A percentile compares a stretch with the other conserved stretches of the same genome.
These are phyloP conservation scores for Urochloa ruziziensis DNA, from an alignment of 176 grass and related monocot species.

Conservation along the genomic window DNA sequence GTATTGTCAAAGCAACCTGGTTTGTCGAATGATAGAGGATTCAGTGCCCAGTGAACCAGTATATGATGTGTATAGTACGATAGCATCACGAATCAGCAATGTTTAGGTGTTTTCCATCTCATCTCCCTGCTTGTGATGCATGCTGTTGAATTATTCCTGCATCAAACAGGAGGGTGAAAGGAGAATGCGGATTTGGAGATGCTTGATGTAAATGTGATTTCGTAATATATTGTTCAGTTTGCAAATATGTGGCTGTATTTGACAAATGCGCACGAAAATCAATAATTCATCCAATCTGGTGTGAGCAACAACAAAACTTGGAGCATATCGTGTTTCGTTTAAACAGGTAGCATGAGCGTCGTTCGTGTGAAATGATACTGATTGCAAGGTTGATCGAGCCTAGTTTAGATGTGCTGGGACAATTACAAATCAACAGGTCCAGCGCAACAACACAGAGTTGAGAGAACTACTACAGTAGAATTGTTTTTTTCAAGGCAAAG, in stretches of 20 bases:
- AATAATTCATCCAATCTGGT: neutral
- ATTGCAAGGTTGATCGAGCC: neutral
- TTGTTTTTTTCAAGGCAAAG: neutral
- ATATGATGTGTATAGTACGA: slow-evolving; percentile 2
- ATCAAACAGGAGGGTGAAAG: neutral
- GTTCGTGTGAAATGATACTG: neutral
- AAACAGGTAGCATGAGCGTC: neutral
- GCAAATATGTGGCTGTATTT: neutral
- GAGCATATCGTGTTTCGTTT: neutral
- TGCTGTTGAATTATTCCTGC: neutral
- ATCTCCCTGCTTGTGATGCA: neutral
- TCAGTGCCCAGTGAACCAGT: slow-evolving; percentile 34
- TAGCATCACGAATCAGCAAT: neutral
- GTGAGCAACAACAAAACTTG: neutral
- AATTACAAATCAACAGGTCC: neutral
- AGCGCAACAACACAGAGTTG: neutral
- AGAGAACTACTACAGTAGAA: neutral
- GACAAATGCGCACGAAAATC: neutral
- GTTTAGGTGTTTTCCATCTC: neutral
- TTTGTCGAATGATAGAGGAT: slow-evolving; percentile 29
- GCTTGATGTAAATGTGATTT: slow-evolving; percentile 35
- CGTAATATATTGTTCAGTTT: slow-evolving; percentile 18
- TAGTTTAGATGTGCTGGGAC: neutral
- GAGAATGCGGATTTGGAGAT: slow-evolving; percentile 10
- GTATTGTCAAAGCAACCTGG: slow-evolving; percentile 52